Evolutionary conservation across 2,329 filamentous ascomycete species (phyloP), one percentile per base, ranked within the genome.

Genomic region (Fusarium cyanostomum): DNA sequence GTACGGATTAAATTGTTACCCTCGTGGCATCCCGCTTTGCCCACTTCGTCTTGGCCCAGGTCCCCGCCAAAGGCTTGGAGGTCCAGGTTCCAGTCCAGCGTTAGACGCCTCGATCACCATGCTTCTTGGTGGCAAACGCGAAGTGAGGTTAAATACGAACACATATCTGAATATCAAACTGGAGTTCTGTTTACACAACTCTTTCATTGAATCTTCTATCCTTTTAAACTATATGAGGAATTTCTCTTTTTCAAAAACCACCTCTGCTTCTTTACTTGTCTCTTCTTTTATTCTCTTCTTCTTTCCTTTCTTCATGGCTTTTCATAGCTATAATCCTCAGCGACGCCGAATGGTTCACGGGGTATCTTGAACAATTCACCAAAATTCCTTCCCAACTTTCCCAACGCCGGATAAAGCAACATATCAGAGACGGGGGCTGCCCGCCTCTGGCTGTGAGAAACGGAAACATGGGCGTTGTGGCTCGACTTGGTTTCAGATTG

Each of bases 401-500:
- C 51, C 30, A 56, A 59, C 67, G 62, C 66, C 62, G 27, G 44
- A 51, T 54, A 55, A 62, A 70, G 56, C 34, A 63, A 51, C 38
- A 56, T 45, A 31, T 44, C 54, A 53, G 26, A 57, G 52, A 49
- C 37, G 33, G 44, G 35, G 50, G n/a, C 39, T 35, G 44, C 11
- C 31, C 16, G 35, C 26, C 30, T 54, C 48, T 50, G 18, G 16
- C 34, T 51, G 38, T 15, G 52, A 10, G 24, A 28, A 45, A 38
- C 35, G 49, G 50, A 55, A 49, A 30, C n/a, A 45, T 27, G 38
- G 37, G n/a, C 33, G 38, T 9, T 21, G 33, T 39, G 37, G 15
- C 51, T 43, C 31, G 39, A 18, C 41, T 35, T 56, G 48, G 62
- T 53, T 57, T 71, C 66, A 80, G 48, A 80, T 72, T 43, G 72